Evolutionary conservation across 1,139 yeast genomes (phyloP), one percentile per base, ranked within the genome.

Genomic region (Candida dubliniensis): DNA sequence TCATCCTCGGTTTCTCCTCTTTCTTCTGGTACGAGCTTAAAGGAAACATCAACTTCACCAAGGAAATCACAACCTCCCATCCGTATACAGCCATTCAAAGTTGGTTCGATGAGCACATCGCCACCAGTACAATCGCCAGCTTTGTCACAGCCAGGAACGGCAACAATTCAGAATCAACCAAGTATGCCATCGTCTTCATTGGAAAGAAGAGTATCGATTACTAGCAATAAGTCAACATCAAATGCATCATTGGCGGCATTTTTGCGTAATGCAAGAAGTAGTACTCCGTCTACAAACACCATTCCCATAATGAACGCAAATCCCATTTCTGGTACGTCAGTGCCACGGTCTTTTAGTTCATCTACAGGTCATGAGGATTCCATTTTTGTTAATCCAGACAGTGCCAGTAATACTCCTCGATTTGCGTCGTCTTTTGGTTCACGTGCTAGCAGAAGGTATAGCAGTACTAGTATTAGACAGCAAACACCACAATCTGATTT

Each of bases 351-450:
- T 1, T 59, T 70, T 2, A 61, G 76, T 0, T 71, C 76, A 8
- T 71, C 76, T 1, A 75, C 69, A 50, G 77, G 75, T 4, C 69
- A 65, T 23, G 61, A 59, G 40, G 64, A 59, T 25, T 47, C 51
- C 2, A 55, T 56, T 5, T 60, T 58, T 33, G 50, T 59, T 8
- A 56, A 51, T 33, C 56, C 55, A 1, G 71, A 64, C 11, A 57
- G 63, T 18, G 44, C 51, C 8, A 48, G 59, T 14, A 60, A 59
- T 34, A 71, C 79, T 1, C 78, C 79, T 0, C 59, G 79, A 41
- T 79, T 79, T 47, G 72, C 81, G 3, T 76, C 83, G 1, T 78
- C 84, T 2, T 78, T 78, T 58, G 82, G 84, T 0, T 77, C 82
- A 1, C 64, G 82, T 41, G 76, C 74, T 2, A 69, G 76, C 47